Conservation (phyloP, 2,329 filamentous ascomycete species). For the Microcyclosporella mali region DNA sequence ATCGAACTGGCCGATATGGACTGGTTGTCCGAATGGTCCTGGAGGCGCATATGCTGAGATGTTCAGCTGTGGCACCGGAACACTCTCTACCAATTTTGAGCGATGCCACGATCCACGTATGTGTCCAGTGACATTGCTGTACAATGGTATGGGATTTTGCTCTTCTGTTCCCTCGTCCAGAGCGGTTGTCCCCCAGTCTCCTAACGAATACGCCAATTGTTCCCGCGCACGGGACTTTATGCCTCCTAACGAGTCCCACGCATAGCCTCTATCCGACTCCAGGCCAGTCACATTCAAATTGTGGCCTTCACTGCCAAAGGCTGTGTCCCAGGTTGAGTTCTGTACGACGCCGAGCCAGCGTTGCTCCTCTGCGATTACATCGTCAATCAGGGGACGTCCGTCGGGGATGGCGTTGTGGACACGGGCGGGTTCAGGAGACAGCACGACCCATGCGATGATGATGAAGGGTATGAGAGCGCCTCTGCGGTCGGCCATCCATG, state of each 20-base stretch:
- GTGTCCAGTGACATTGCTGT: constrained; percentile 71
- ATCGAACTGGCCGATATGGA: constrained; percentile 53
- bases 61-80: constrained; percentile 42
- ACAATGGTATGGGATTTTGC: constrained; percentile 50
- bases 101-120: constrained; percentile 71
- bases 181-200: constrained; percentile 28
- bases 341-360: constrained; percentile 46
- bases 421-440: constrained; percentile 41
- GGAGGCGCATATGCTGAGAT: constrained; percentile 54
- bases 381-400: constrained; percentile 41
- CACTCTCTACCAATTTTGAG: constrained; percentile 44
- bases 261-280: constrained; percentile 64
- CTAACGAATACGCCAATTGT: constrained; percentile 42
- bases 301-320: constrained; percentile 44
- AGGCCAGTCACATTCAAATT: constrained; percentile 62
- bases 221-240: constrained; percentile 62
- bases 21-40: constrained; percentile 56
- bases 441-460: constrained; percentile 48
- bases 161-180: constrained; percentile 35
- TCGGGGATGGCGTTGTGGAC: constrained; percentile 30
- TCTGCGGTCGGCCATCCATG: constrained; percentile 38
- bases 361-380: constrained; percentile 47
- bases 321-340: constrained; percentile 43
- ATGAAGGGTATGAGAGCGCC: constrained; percentile 43
- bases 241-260: constrained; percentile 65